phyloP scores from a whole-genome alignment of 257 asterid genomes.

The Phtheirospermum japonicum region DNA sequence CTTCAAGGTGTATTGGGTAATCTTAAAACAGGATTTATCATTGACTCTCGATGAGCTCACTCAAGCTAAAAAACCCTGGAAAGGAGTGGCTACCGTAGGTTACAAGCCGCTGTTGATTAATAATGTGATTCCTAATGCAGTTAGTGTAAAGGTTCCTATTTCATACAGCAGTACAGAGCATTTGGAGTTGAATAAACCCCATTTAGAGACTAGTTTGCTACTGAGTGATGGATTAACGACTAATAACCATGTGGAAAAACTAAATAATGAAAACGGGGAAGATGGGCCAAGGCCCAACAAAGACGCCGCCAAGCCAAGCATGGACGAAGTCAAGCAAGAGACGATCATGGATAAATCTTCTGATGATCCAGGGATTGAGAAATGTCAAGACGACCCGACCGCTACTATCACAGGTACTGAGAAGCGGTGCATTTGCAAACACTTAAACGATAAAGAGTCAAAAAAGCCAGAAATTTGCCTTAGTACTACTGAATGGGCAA shows the following conservation, averaged over 20 bases:
- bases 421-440: conserved; percentile 15
- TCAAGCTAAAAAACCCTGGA: conserved; percentile 58
- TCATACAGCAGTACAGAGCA: conserved; percentile 31
- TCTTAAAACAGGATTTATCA: conserved; percentile 54
- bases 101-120: conserved; percentile 35
- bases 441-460: conserved; percentile 8
- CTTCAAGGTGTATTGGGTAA: conserved; percentile 74
- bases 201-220: conserved; percentile 21
- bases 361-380: conserved; percentile 16
- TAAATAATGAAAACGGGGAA: conserved; percentile 2
- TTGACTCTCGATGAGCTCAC: conserved; percentile 55
- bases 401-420: conserved; percentile 14
- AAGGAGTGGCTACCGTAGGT: conserved; percentile 34
- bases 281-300: background rate
- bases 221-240: conserved; percentile 24
- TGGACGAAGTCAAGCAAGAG: background rate
- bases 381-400: conserved; percentile 15
- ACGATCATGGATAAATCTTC: background rate
- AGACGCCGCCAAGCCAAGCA: background rate
- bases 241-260: conserved; percentile 20
- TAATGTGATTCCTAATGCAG: conserved; percentile 28
- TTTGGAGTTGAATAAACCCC: conserved; percentile 37
- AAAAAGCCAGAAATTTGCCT: conserved; percentile 27
- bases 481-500: conserved; percentile 42
- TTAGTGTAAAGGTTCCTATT: conserved; percentile 30